A percentile compares a stretch with the other conserved stretches of the same genome.
Conservation (phyloP, 1,139 yeast genomes). For the Suhomyces coccinellae region DNA sequence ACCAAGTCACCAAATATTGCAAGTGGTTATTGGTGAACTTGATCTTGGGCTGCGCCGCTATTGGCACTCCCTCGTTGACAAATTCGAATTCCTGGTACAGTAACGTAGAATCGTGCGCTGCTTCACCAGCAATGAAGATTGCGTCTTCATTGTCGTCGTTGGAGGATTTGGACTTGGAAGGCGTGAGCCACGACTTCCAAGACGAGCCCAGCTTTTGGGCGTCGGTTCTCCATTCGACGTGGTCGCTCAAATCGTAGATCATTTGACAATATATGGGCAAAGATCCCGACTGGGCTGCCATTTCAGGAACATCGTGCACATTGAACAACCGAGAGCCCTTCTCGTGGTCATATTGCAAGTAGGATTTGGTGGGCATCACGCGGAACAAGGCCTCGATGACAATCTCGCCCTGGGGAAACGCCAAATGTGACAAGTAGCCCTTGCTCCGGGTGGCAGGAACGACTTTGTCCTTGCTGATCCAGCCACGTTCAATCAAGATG, state of each 20-base stretch:
- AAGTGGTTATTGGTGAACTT: conserved; percentile 86
- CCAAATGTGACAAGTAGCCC: conserved; percentile 57
- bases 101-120: conserved; percentile 33
- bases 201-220: conserved; percentile 8
- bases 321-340: conserved; percentile 60
- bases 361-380: conserved; percentile 67
- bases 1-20: conserved; percentile 94
- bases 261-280: conserved; percentile 80
- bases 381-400: conserved; percentile 74
- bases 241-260: conserved; percentile 63
- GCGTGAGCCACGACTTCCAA: conserved; percentile 15
- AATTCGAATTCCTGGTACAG: conserved; percentile 52
- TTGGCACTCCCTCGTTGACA: conserved; percentile 80
- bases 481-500: conserved; percentile 84
- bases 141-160: conserved; percentile 18
- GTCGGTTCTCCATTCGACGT: conserved; percentile 44
- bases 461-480: conserved; percentile 77
- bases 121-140: conserved; percentile 18
- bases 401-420: conserved; percentile 74
- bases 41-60: conserved; percentile 78
- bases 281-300: conserved; percentile 69
- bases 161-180: neutral
- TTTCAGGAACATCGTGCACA: conserved; percentile 76
- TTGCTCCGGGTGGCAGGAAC: conserved; percentile 57
- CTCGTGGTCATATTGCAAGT: conserved; percentile 76